Base-by-base conservation (phyloP, 495 filamentous ascomycete species). In the Penicillium coffeae region DNA sequence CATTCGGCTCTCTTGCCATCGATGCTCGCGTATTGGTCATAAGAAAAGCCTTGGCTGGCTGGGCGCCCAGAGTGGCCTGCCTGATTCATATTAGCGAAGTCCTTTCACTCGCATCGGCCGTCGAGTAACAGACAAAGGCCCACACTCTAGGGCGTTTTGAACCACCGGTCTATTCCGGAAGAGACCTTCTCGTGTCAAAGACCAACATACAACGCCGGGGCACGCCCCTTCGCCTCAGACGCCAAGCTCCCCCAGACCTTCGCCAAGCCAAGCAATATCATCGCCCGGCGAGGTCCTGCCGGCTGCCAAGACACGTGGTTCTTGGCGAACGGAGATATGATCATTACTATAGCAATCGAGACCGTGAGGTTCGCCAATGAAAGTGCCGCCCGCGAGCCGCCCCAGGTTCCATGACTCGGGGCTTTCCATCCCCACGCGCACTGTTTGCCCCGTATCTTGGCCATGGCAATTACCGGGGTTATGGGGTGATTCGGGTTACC, bases 401-500 rank as follows among this genome's bases (percentile, higher is more conserved):
- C 25, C 25, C 25, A 30, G 25, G 25, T 30, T 30, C 25, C 10
- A 30, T 30, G 10, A 30, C 25, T 30, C 25, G n/a, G n/a, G n/a
- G 10, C 25, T 30, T 5, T 10, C 25, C 25, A 30, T 30, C 25
- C 25, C 25, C 25, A 10, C n/a, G n/a, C n/a, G n/a, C 25, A 10
- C 4, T 30, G 25, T 30, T 10, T 30, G 25, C 25, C 25, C 25
- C 25, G 25, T 30, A 30, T 30, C 25, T 30, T 30, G 25, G 25
- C 25, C 25, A n/a, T n/a, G n/a, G n/a, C n/a, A n/a, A n/a, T n/a
- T 30, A 4, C 25, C 25, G 25, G 25, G 25, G 25, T 5, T 5
- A 4, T 30, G 25, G 25, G 35, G 45, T 20, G 16, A 34, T 45
- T 55, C 58, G 61, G 61, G 16, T 62, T 66, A 60, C 61, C 42